Base-by-base conservation (phyloP, 345 rosid species). In the Fremontodendron californicum region DNA sequence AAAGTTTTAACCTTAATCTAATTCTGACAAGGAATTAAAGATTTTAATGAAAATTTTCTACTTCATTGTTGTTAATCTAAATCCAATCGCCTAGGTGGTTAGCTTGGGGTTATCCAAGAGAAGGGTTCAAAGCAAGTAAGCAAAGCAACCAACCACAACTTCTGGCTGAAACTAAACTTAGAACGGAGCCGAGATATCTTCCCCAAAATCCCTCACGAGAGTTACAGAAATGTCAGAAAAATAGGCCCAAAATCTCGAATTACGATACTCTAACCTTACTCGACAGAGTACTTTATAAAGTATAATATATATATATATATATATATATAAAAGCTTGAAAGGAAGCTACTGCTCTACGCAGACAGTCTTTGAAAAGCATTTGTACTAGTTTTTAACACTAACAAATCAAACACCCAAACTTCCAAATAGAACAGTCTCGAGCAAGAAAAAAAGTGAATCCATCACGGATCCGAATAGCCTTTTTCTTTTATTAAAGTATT, bases 211-310 rank as follows among this genome's bases (percentile, higher is more conserved):
- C 23, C 73, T 69, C 55, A 69, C 55, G 40, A 27, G 73, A 69
- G 55, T 69, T 69, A 69, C 73, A 69, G 73, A 69, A 27, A 45
- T 15, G 73, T 10, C 40, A 69, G 55, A 16, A 69, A 64, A 68
- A 46, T 0, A 27, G 19, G 39, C 37, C 73, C 40, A 25, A 6
- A 68, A 25, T 43, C 73, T 68, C 73, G 21, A 68, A 0, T 68
- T 23, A 1, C 39, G 21, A 68, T 68, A 15, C 67, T 62, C 67
- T 61, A 31, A 62, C 42, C 42, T 16, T 62, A 31, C 39, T 29
- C 64, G 18, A 58, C 35, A 39, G 6, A 57, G 6, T 58, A 58
- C 6, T n/a, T n/a, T 25, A 27, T 25, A 39, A 33, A 15, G n/a
- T n/a, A 49, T 2, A 49, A 49, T 49, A 19, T 19, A 51, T 19